Conservation (phyloP, 805 yeast genomes). For the Kuraishia ogatae region DNA sequence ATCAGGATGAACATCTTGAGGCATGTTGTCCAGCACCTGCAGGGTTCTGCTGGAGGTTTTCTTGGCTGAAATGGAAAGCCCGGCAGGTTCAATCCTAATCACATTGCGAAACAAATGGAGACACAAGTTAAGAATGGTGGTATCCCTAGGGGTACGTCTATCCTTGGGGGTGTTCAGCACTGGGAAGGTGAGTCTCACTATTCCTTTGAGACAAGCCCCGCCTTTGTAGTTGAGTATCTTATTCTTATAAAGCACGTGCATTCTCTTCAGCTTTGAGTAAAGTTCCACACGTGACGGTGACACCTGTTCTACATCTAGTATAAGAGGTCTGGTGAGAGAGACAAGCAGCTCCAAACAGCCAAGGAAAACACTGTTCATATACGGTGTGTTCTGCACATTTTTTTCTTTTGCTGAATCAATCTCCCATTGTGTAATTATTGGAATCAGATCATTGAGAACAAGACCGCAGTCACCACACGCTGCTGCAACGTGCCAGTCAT, state of each 20-base stretch:
- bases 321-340: constrained; percentile 79
- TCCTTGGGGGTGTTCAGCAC: constrained; percentile 39
- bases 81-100: constrained; percentile 68
- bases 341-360: constrained; percentile 75
- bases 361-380: constrained; percentile 55
- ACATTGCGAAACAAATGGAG: constrained; percentile 71
- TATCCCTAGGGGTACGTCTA: constrained; percentile 64
- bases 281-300: constrained; percentile 47
- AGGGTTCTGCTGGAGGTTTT: constrained; percentile 22
- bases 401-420: constrained; percentile 21
- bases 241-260: constrained; percentile 67
- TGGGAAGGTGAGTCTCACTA: constrained; percentile 60
- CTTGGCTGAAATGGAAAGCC: constrained; percentile 36
- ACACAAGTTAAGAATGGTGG: constrained; percentile 62
- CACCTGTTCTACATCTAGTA: constrained; percentile 48
- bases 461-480: constrained; percentile 80
- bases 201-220: constrained; percentile 61
- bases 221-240: constrained; percentile 46
- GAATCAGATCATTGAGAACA: constrained; percentile 62
- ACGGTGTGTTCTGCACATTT: constrained; percentile 23
- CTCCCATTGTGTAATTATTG: constrained; percentile 72
- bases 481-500: constrained; percentile 72
- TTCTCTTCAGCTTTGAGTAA: constrained; percentile 52
- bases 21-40: constrained; percentile 33
- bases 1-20: constrained; percentile 47